Base-by-base conservation (phyloP, 495 filamentous ascomycete genomes). In the Immersiella caudata region DNA sequence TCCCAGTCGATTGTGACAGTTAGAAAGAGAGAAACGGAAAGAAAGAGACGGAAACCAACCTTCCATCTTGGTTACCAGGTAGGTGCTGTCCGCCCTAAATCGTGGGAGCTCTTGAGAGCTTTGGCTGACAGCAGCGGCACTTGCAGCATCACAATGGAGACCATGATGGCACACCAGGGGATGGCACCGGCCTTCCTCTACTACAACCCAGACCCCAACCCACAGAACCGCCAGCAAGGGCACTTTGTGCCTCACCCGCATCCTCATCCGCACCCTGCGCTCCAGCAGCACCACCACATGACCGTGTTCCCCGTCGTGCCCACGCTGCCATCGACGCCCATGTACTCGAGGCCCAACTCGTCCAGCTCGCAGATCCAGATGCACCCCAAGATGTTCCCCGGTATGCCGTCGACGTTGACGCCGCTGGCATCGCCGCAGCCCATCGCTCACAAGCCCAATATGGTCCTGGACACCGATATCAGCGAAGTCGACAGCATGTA, bases 121-220 rank as follows among this genome's bases (percentile, higher is more conserved):
- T 66, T 59, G 57, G 64, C 73, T 71, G 60, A 73, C 66, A 60
- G 55, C 62, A 72, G 26, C 56, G 56, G 24, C 56, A 27, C 2
- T 26, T 33, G 62, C 62, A 70, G 60, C 69, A 74, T 66, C 59
- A 76, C 69, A 68, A 84, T 84, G 81, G 82, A 83, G 33, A 66
- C 72, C 74, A 81, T 73, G 59, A 81, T 82, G 78, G 75, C 78
- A 55, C 60, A 83, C 67, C 87, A 84, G 60, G 75, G 84, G 74
- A 90, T 90, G 83, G 90, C 88, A 54, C 91, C 92, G 74, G 84
- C 91, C 20, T 97, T 96, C 85, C 93, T 91, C 87, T 97, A 94
- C 84, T 98, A 97, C 81, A 90, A 87, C 69, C 89, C 89, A 65
- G 92, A 94, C 63, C 85, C 89, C 55, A 89, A 85, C 74, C 82